Evolutionary conservation across 179 eudicot genomes (phyloP).

Genomic region (Kewa caespitosa): DNA sequence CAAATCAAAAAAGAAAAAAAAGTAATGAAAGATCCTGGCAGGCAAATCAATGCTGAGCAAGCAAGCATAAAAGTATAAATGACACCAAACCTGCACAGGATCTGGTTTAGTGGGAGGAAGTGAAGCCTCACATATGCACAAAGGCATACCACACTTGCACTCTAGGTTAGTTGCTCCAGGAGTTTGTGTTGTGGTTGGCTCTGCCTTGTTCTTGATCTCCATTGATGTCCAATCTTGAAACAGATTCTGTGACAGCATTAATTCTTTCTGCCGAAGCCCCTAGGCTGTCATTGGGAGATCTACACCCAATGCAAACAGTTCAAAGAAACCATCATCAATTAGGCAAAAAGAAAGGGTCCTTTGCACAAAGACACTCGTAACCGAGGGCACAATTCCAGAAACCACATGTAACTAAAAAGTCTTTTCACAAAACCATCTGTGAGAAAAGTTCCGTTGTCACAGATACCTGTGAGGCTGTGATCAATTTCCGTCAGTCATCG

Average conservation of each 20-base stretch:
- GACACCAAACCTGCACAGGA: slow-evolving; percentile 42
- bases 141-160: slow-evolving; percentile 99
- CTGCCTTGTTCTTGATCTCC: slow-evolving; percentile 39
- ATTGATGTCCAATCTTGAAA: slow-evolving; percentile 63
- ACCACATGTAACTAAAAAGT: no score
- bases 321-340: not conserved
- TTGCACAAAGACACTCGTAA: no score
- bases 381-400: no score
- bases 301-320: slow-evolving; percentile 23
- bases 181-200: slow-evolving; percentile 32
- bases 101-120: slow-evolving; percentile 43
- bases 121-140: slow-evolving; percentile 90
- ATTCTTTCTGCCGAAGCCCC: slow-evolving; percentile 42
- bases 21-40: slow-evolving; percentile 3
- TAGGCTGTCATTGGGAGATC: slow-evolving; percentile 38
- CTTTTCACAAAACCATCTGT: no score
- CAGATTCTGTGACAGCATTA: slow-evolving; percentile 47
- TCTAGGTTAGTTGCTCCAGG: slow-evolving; percentile 40
- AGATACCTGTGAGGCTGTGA: no score
- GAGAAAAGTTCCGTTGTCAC: no score
- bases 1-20: no score
- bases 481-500: no score
- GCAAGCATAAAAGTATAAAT: slow-evolving; percentile 15
- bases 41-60: not conserved
- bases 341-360: no score